These are phyloP conservation scores for Aspergillus arachidicola DNA, from an alignment of 2,329 filamentous ascomycete species.

Conservation along the genomic window DNA sequence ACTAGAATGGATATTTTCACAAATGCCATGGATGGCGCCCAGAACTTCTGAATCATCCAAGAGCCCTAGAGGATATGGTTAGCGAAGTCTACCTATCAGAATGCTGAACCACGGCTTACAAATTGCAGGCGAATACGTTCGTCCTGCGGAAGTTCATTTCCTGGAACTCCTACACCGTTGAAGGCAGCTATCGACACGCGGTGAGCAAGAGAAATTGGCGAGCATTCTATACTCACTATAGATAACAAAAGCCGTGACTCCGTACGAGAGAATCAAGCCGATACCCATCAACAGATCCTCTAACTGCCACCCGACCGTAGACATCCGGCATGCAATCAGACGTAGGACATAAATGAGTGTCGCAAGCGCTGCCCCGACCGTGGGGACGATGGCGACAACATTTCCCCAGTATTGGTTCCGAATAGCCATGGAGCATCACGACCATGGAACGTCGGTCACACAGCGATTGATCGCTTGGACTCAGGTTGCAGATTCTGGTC, in stretches of 20 bases:
- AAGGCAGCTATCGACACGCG: conserved; percentile 10
- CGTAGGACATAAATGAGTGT: conserved; percentile 12
- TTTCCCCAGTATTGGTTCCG: conserved; percentile 16
- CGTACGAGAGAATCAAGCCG: conserved; percentile 14
- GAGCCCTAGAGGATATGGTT: conserved; percentile 9
- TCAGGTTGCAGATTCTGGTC: not conserved
- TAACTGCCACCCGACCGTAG: not conserved
- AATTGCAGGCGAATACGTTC: conserved; percentile 1
- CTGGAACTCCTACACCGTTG: conserved; percentile 14
- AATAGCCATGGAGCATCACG: conserved; percentile 3
- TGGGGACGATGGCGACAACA: conserved; percentile 13
- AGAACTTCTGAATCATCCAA: conserved; percentile 26
- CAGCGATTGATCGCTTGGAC: not conserved
- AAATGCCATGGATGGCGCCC: conserved; percentile 18
- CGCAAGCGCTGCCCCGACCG: conserved; percentile 7
- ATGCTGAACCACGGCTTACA: not conserved
- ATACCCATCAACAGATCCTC: conserved; percentile 16
- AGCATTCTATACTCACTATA: conserved; percentile 9
- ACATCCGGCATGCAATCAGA: conserved; percentile 8
- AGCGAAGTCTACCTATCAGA: not conserved
- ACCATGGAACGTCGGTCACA: not conserved
- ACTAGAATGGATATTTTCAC: conserved; percentile 25
- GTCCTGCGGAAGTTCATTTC: not conserved
- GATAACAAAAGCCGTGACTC: conserved; percentile 12
- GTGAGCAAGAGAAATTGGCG: not conserved